A percentile compares a stretch with the other conserved stretches of the same genome.
These are phyloP conservation scores for Tuber umbilicatum DNA, from an alignment of 495 filamentous ascomycete genomes.

Conservation along the genomic window DNA sequence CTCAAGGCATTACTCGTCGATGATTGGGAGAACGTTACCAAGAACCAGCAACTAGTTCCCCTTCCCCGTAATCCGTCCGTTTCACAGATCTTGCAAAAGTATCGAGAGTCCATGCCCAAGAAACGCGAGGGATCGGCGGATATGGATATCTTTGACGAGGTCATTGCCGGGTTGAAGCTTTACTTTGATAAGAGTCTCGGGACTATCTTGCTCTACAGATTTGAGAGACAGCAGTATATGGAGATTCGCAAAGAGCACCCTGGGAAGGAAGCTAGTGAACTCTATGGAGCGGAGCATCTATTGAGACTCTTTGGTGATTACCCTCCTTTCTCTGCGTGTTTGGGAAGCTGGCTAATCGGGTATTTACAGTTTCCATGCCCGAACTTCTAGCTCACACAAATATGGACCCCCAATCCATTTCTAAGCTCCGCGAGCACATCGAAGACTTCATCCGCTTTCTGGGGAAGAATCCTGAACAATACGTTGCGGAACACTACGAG, in stretches of 20 bases:
- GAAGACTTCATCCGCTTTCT: constrained; percentile 75
- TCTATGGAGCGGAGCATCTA: constrained; percentile 92
- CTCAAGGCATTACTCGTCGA: constrained; percentile 88
- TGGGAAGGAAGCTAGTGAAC: constrained; percentile 58
- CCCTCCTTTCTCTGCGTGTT: constrained; percentile 9
- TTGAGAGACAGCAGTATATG: constrained; percentile 79
- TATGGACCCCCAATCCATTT: constrained; percentile 86
- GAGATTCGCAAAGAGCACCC: constrained; percentile 57
- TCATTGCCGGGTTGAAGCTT: constrained; percentile 71
- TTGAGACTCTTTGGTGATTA: constrained; percentile 75
- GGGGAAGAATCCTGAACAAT: constrained; percentile 60
- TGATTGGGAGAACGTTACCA: constrained; percentile 98
- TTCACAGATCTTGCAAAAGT: constrained; percentile 70
- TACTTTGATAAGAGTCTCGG: constrained; percentile 88
- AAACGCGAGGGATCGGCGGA: constrained; percentile 61
- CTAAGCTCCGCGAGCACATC: constrained; percentile 79
- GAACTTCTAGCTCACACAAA: constrained; percentile 95
- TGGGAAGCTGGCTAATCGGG: constrained; percentile 7
- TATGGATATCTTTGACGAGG: constrained; percentile 78
- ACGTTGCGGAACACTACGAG: constrained; percentile 74
- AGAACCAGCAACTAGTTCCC: constrained; percentile 77
- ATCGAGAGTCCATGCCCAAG: constrained; percentile 59
- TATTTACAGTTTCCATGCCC: constrained; percentile 66
- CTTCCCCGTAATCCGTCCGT: constrained; percentile 72
- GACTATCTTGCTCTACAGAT: constrained; percentile 82